Conservation (phyloP, 176 grass and related monocot genomes). For the Hordeum vulgare region DNA sequence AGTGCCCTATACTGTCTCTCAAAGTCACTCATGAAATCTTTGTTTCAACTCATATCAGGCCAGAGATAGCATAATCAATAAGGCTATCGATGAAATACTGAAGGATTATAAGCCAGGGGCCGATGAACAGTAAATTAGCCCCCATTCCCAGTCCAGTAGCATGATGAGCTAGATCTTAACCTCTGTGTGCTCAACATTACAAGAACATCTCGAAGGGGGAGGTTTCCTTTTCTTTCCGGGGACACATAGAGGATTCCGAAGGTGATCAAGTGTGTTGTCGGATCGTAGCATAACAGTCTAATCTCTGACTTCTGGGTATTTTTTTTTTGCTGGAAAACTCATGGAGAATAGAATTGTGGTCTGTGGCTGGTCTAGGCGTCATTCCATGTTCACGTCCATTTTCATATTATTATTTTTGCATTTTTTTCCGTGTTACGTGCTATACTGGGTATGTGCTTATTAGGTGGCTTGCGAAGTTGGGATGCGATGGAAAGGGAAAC, state of each 20-base stretch:
- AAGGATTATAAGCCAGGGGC: neutral
- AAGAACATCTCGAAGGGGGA: neutral
- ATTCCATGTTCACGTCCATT: too few species aligned
- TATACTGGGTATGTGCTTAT: too few species aligned
- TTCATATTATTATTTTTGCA: too few species aligned
- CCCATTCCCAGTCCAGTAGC: neutral
- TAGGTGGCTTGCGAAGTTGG: too few species aligned
- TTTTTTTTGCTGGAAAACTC: neutral
- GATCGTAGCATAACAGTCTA: neutral
- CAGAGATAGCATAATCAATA: conserved; percentile 33
- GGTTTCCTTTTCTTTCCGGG: neutral
- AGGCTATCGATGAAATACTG: conserved; percentile 32
- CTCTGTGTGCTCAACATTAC: neutral
- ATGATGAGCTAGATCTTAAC: neutral
- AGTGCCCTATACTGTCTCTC: neutral
- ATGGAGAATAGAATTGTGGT: neutral
- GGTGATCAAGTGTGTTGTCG: neutral
- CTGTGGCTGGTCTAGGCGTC: neutral
- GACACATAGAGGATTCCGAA: neutral
- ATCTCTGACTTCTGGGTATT: neutral
- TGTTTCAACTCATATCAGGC: conserved; percentile 26
- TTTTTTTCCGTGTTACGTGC: too few species aligned
- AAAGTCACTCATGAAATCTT: neutral
- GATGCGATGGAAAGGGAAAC: too few species aligned
- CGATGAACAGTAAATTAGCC: neutral